Base-by-base conservation (phyloP, 2,329 filamentous ascomycete genomes). In the Remersonia thermophila region DNA sequence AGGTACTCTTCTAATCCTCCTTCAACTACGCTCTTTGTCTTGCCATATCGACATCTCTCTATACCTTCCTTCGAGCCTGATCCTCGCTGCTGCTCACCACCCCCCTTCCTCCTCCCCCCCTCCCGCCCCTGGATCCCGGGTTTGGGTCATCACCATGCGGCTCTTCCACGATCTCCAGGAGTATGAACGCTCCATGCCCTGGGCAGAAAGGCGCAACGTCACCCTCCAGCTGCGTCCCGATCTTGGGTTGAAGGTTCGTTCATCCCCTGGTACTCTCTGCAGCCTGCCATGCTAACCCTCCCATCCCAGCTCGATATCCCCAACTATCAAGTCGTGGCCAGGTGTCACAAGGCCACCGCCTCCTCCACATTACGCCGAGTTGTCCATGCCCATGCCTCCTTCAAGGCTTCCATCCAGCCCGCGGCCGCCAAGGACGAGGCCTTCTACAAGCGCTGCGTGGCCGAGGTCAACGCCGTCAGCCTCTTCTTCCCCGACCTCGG, bases 401-500 rank as follows among this genome's bases (percentile, higher is more conserved):
- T 43, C 27, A 39, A 35, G 27, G 35, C 37, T 3, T 13, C 32
- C 13, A 33, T 43, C 27, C 27, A 33, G 11, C 32, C 35, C 1
- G 40, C 30, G 9, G n/a, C 14, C 4, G 10, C 11, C 11, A 15
- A 30, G 12, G 26, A 29, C 25, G 33, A 40, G 4, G 16, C 23
- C 28, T 44, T 44, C 31, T 37, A 37, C 30, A 32, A 38, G 10
- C 27, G 7, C 8, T 42, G 35, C 15, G 17, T 23, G 3, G 37
- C 37, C 28, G 42, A 44, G 20, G 42, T 40, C 13, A 43, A 41
- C 15, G 34, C 30, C 27, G 35, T 45, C 36, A 41, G 16, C 26
- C 36, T 45, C n/a, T 43, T 39, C 30, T 45, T 45, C 15, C 43
- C 40, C 9, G 36, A 43, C 15, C 26, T 43, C 28, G 27, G 32